Percentiles rank a stretch among this genome's conserved stretches.
phyloP scores from a whole-genome alignment of 2,329 filamentous ascomycete genomes.

The Trichoderma citrinoviride region DNA sequence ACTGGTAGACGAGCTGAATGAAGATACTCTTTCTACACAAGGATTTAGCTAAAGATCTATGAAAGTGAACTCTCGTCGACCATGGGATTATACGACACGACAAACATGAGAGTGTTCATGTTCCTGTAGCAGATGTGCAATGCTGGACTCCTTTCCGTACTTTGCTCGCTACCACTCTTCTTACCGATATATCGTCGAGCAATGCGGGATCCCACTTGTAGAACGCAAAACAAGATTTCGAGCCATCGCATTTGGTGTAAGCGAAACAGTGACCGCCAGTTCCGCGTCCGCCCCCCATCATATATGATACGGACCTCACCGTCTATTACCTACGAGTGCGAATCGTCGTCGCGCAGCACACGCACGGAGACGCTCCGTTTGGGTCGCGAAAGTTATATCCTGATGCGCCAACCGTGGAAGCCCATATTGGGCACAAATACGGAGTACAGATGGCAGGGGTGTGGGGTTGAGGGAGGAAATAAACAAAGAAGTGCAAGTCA shows the following conservation, averaged over 20 bases:
- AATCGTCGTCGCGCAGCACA: neutral
- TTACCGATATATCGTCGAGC: neutral
- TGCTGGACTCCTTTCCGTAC: neutral
- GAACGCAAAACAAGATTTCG: neutral
- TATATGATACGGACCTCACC: constrained; percentile 4
- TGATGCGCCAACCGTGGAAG: constrained; percentile 2
- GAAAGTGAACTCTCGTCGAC: too few relatives aligned
- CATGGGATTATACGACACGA: neutral
- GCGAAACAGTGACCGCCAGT: constrained; percentile 17
- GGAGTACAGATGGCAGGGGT: constrained; percentile 4
- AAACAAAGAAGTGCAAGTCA: neutral
- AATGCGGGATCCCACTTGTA: neutral
- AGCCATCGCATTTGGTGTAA: neutral
- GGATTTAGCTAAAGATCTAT: too few relatives aligned
- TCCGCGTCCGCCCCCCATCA: neutral
- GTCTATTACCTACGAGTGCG: neutral
- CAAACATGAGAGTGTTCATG: neutral
- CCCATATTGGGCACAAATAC: neutral
- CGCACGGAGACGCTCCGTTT: neutral
- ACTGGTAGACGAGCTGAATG: constrained; percentile 51
- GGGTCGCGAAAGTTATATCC: constrained; percentile 10
- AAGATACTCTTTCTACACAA: neutral
- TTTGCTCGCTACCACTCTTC: neutral
- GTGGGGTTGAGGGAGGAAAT: neutral
- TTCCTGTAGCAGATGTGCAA: neutral